A percentile compares a stretch with the other conserved stretches of the same genome.
Conservation (phyloP, 129 eudicot species). For the Tagetes erecta region DNA sequence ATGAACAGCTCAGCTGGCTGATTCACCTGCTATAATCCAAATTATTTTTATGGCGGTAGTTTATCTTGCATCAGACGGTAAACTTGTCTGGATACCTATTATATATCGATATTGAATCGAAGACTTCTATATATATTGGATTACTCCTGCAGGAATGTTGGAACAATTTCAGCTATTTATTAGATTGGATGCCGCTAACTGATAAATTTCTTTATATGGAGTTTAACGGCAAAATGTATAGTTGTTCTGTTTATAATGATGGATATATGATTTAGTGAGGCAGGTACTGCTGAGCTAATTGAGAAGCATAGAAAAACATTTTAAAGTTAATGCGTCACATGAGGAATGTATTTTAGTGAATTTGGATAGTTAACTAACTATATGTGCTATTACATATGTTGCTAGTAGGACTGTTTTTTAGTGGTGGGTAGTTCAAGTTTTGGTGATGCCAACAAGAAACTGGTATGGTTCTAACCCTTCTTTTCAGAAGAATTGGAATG, state of each 20-base stretch:
- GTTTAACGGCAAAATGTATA: conserved; percentile 14
- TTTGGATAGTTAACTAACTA: conserved; percentile 24
- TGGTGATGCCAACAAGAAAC: conserved; percentile 47
- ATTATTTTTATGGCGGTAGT: conserved; percentile 32
- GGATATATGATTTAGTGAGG: conserved; percentile 44
- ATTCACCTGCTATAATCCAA: conserved; percentile 13
- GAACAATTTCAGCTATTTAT: conserved; percentile 19
- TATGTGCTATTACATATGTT: conserved; percentile 36
- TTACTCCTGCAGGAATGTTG: conserved; percentile 44
- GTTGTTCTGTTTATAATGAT: conserved; percentile 13
- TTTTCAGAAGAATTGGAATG: conserved; percentile 19
- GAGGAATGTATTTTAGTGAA: conserved; percentile 19
- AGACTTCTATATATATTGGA: conserved; percentile 34
- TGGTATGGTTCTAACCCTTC: conserved; percentile 45
- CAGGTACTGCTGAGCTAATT: conserved; percentile 32
- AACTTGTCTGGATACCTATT: conserved; percentile 25
- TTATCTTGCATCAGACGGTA: conserved; percentile 35
- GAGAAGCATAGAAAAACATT: background rate
- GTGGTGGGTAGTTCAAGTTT: conserved; percentile 47
- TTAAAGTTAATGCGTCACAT: background rate
- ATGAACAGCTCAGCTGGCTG: conserved; percentile 35
- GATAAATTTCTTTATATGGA: conserved; percentile 10
- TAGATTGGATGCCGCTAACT: conserved; percentile 22
- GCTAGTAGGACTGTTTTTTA: conserved; percentile 40
- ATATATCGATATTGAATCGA: conserved; percentile 27